Percentiles rank a stretch among this genome's conserved stretches.
Conservation (phyloP, 441 rosid species). For the Corymbia calophylla region DNA sequence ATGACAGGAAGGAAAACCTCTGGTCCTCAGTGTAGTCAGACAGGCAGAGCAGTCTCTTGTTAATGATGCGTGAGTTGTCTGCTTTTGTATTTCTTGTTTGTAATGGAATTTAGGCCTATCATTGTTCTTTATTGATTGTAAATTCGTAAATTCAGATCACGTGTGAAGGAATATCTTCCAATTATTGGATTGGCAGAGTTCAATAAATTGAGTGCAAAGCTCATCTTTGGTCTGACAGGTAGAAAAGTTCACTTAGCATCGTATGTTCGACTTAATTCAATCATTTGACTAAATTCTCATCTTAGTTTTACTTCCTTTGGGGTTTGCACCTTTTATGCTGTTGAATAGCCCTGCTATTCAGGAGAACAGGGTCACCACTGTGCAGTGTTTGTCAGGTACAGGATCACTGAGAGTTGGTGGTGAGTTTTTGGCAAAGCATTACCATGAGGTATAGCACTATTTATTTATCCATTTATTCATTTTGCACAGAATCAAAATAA, state of each 20-base stretch:
- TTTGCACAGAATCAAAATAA: background rate
- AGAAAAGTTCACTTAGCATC: background rate
- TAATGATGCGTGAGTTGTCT: conserved; percentile 40
- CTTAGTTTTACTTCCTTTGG: background rate
- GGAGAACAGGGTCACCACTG: conserved; percentile 81
- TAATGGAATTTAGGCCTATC: background rate
- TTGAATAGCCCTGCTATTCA: conserved; percentile 63
- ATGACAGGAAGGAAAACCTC: conserved; percentile 66
- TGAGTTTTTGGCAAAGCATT: conserved; percentile 88
- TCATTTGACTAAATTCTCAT: background rate
- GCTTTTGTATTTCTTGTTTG: background rate
- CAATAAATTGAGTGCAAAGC: conserved; percentile 95
- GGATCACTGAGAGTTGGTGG: conserved; percentile 97
- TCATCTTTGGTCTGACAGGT: conserved; percentile 85
- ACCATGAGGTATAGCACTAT: conserved; percentile 47
- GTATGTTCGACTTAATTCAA: background rate
- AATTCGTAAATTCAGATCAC: conserved; percentile 29
- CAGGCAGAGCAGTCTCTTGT: conserved; percentile 56
- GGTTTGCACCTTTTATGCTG: conserved; percentile 1
- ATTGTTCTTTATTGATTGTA: background rate
- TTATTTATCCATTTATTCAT: background rate
- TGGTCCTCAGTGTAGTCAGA: conserved; percentile 55
- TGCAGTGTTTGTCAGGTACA: conserved; percentile 98
- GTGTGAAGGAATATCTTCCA: conserved; percentile 93
- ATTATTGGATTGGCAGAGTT: conserved; percentile 88